Conservation (phyloP, 768 basidiomycete species). For the Termitomyces bulborhizus region DNA sequence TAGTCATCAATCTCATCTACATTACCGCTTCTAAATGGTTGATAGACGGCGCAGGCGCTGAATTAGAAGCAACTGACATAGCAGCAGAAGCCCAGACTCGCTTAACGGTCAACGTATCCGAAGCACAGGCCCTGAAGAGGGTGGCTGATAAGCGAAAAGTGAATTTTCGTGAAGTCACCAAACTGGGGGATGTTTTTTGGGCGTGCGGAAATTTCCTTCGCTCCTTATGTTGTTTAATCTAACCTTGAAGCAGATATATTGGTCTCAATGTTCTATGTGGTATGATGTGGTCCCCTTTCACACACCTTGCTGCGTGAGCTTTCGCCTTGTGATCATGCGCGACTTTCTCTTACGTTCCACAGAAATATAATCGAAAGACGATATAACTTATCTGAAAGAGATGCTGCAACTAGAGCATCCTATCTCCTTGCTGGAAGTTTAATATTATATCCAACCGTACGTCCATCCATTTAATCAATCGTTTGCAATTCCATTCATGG, state of each 20-base stretch:
- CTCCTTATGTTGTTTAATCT: slow-evolving; percentile 1
- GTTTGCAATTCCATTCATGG: not conserved
- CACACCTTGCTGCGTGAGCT: slow-evolving; percentile 66
- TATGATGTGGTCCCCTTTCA: slow-evolving; percentile 72
- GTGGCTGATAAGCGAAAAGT: slow-evolving; percentile 65
- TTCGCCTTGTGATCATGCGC: not conserved
- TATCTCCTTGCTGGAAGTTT: slow-evolving; percentile 68
- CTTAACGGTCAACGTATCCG: slow-evolving; percentile 38
- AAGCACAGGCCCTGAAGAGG: slow-evolving; percentile 55
- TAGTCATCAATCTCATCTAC: slow-evolving; percentile 64
- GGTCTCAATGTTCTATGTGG: slow-evolving; percentile 73
- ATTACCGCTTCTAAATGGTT: slow-evolving; percentile 61
- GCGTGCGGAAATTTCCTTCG: slow-evolving; percentile 37
- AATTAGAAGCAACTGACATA: slow-evolving; percentile 60
- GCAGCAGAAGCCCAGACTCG: slow-evolving; percentile 46
- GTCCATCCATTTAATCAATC: slow-evolving; percentile 14
- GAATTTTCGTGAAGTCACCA: slow-evolving; percentile 50
- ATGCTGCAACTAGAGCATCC: slow-evolving; percentile 60
- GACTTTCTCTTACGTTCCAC: slow-evolving; percentile 2
- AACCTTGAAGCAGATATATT: slow-evolving; percentile 46
- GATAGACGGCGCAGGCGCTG: slow-evolving; percentile 50
- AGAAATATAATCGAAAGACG: slow-evolving; percentile 73
- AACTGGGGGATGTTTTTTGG: slow-evolving; percentile 76
- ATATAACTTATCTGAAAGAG: slow-evolving; percentile 51
- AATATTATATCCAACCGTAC: slow-evolving; percentile 62